Evolutionary conservation across 2,329 filamentous ascomycete species (phyloP).

Genomic region (Colletotrichum filicis): DNA sequence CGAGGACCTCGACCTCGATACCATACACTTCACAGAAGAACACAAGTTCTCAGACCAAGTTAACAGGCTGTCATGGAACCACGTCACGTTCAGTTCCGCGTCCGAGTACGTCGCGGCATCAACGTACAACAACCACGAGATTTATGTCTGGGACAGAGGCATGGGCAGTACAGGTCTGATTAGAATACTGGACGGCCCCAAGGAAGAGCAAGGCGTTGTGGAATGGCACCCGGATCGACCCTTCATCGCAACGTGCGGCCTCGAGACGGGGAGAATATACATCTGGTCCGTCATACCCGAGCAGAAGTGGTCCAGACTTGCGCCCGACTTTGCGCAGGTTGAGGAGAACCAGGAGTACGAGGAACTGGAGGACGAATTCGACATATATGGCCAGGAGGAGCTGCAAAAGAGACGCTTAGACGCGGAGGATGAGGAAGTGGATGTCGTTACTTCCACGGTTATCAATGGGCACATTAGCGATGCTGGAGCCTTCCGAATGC

Average conservation of each 20-base stretch:
- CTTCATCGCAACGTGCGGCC: conserved; percentile 87
- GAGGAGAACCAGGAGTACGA: conserved; percentile 99
- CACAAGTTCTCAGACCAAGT: conserved; percentile 99
- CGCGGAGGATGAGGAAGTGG: conserved; percentile 91
- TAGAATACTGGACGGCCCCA: conserved; percentile 95
- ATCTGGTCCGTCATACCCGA: conserved; percentile 96
- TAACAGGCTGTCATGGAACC: conserved; percentile 95
- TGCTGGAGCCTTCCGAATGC: conserved; percentile 78
- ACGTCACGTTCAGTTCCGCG: conserved; percentile 92
- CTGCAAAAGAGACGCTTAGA: conserved; percentile 91
- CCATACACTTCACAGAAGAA: conserved; percentile 89
- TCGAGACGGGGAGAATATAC: conserved; percentile 93
- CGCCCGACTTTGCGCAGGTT: conserved; percentile 96
- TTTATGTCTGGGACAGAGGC: conserved; percentile 97
- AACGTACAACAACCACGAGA: conserved; percentile 97
- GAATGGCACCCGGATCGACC: conserved; percentile 96
- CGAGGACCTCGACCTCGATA: conserved; percentile 81
- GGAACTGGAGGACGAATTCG: conserved; percentile 96
- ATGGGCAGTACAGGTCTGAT: conserved; percentile 83
- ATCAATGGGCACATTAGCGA: conserved; percentile 65
- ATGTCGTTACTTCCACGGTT: conserved; percentile 81
- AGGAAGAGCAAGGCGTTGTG: conserved; percentile 95
- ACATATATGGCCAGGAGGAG: conserved; percentile 95
- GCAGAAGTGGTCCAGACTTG: conserved; percentile 96
- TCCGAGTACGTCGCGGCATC: conserved; percentile 97